Base-by-base conservation (phyloP, 176 grass and related monocot species). In the Zea luxurians region DNA sequence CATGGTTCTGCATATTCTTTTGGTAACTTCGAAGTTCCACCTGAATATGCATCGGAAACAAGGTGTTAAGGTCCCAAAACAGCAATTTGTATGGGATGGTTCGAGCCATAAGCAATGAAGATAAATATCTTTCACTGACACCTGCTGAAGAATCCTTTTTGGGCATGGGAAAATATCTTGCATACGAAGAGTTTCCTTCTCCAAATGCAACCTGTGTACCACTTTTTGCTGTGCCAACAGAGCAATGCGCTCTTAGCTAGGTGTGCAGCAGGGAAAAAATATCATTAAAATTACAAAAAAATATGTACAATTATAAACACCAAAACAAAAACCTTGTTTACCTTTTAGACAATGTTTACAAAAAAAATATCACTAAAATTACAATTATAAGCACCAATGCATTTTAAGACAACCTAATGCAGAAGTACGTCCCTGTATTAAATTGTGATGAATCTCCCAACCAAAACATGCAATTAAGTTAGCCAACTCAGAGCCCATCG, bases 1-100 rank as follows among this genome's bases (percentile, higher is more conserved):
- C 90, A 92, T n/a, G 90, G 86, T 5, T 89, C 86, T 4, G 66
- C 80, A 74, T 89, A 86, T 73, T 83, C 76, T 83, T 92, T 89
- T 79, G 13, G 5, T 48, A 61, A 21, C 47, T 78, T 76, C 16
- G 61, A 46, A 37, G 6, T 45, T 80, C 7, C 60, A 80, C 27
- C 82, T 59, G 71, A 41, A 11, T 37, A 71, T 36, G 49, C 74
- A 63, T 68, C 36, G 16, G 48, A 77, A 59, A 83, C 5, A 74
- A 73, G 72, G 67, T 49, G 36, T 61, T 41, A 54, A 76, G 13
- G 57, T 68, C 59, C 27, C 46, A 83, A 83, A 13, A 40, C n/a
- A 6, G 9, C 3, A 21, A 81, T 48, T 37, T 71, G 42, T 81
- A 64, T 60, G 49, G 41, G 15, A 77, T 37, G 41, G 6, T 81